These are phyloP conservation scores for Geranomyces variabilis DNA, from an alignment of 192 early-diverging fungal genomes.

Conservation along the genomic window DNA sequence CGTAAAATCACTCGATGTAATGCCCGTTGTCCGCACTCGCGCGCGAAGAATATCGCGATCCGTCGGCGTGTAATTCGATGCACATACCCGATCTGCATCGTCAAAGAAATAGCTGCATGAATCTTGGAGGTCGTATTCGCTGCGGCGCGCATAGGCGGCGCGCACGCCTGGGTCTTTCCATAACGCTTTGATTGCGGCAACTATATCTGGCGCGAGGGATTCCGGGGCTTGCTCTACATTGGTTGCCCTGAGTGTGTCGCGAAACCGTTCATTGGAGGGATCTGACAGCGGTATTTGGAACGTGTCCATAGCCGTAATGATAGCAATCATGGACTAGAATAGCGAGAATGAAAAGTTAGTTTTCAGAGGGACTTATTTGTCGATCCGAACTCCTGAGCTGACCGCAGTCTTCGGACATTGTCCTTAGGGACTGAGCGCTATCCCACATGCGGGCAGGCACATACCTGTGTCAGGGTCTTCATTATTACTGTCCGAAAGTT, in stretches of 20 bases:
- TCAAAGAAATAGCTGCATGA: slow-evolving; percentile 93
- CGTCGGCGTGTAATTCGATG: slow-evolving; percentile 79
- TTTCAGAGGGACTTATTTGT: no score
- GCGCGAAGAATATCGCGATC: slow-evolving; percentile 97
- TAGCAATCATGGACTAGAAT: slow-evolving; percentile 90
- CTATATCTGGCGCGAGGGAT: slow-evolving; percentile 74
- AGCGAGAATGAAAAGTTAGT: slow-evolving; percentile 26
- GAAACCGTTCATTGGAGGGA: slow-evolving; percentile 70
- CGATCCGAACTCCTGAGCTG: no score
- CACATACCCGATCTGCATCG: slow-evolving; percentile 80
- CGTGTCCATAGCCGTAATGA: slow-evolving; percentile 90
- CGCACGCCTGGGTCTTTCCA: slow-evolving; percentile 87
- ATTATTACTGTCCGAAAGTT: slow-evolving; percentile 95
- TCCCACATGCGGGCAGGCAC: no score
- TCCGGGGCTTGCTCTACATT: slow-evolving; percentile 85
- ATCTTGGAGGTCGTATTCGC: slow-evolving; percentile 96
- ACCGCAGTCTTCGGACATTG: no score
- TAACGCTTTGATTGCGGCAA: slow-evolving; percentile 76
- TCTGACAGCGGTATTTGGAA: slow-evolving; percentile 75
- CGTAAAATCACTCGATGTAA: slow-evolving; percentile 90
- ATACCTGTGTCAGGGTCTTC: slow-evolving; percentile 65
- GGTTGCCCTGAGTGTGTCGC: slow-evolving; percentile 77
- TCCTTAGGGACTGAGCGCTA: no score
- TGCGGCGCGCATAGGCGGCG: slow-evolving; percentile 76
- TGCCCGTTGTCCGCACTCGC: slow-evolving; percentile 95